phyloP scores from a whole-genome alignment of 352 stramenopile species.

The Globisporangium middletonii region DNA sequence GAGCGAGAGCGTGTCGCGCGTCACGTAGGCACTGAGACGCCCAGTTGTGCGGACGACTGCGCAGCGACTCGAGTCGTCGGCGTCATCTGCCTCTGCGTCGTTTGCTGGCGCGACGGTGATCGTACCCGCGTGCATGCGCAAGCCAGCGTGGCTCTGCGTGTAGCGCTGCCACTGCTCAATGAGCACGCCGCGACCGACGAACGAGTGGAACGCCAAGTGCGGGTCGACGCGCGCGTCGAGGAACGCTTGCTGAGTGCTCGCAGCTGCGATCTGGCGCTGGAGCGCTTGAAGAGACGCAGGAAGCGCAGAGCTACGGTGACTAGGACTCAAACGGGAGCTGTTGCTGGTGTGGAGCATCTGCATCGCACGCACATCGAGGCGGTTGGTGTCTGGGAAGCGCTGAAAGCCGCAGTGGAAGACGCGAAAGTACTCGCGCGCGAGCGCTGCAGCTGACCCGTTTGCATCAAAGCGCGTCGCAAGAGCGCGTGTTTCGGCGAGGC shows the following conservation, averaged over 20 bases:
- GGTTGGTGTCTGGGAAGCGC: background rate
- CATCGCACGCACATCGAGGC: background rate
- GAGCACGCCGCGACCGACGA: slow-evolving; percentile 12
- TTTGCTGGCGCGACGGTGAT: background rate
- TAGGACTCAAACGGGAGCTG: background rate
- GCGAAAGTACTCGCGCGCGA: slow-evolving; percentile 20
- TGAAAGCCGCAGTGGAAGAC: slow-evolving; percentile 18
- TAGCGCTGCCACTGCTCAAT: slow-evolving; percentile 16
- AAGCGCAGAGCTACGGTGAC: background rate
- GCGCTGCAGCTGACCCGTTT: slow-evolving; percentile 5
- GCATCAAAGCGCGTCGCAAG: slow-evolving; percentile 8
- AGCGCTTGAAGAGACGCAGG: background rate
- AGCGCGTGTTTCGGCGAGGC: slow-evolving; percentile 5
- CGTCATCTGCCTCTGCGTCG: background rate
- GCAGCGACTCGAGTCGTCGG: background rate
- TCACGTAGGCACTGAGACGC: slow-evolving; percentile 14
- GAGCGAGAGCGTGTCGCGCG: slow-evolving; percentile 10
- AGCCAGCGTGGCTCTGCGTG: slow-evolving; percentile 10
- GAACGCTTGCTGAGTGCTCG: slow-evolving; percentile 13
- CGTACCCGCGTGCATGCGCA: slow-evolving; percentile 11
- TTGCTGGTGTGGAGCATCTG: background rate
- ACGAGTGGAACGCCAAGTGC: slow-evolving; percentile 10
- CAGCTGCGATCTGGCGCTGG: slow-evolving; percentile 5
- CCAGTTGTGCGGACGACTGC: slow-evolving; percentile 4
- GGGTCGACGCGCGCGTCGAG: slow-evolving; percentile 8